Evolutionary conservation across 331 rosid genomes (phyloP), one percentile per base, ranked within the genome.

Genomic region (Quercus lobata): DNA sequence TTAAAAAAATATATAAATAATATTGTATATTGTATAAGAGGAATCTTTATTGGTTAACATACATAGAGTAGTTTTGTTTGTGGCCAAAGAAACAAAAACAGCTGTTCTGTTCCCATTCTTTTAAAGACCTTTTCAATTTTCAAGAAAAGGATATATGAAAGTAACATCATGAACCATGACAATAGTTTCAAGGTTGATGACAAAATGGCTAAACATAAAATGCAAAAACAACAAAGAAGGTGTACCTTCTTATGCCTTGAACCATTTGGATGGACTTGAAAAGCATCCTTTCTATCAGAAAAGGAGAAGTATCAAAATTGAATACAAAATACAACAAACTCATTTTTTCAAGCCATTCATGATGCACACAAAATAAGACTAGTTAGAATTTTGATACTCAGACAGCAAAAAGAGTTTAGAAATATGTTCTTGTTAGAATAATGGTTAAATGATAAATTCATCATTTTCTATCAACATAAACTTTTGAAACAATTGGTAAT

Each of bases 221-320:
- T 53, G 35, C 25, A 63, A 61, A 74, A 35, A 74, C 17, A 69
- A 65, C 55, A 69, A 1, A 72, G 74, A 37, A 74, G 62, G 52
- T 73, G 71, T 60, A 92, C 97, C 89, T 86, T 89, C 80, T 75
- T 82, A 46, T 77, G 83, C 84, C 85, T 89, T n/a, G 81, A 72
- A 75, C 60, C 82, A 57, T 81, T 79, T 19, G 85, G 69, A 63
- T 73, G 83, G 71, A 72, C 79, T 71, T 76, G 83, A 76, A 55
- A 78, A 57, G 76, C 75, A 73, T 81, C 86, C 76, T 83, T 90
- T 83, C 94, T 87, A 71, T 63, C 24, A 83, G 61, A 79, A 29
- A 49, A 63, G 18, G 6, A 56, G 71, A 73, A 34, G 29, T 19
- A 65, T 29, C 75, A 79, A 84, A 37, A 71, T 18, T 1, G 69